Conservation (phyloP, 495 filamentous ascomycete genomes). For the Terfezia claveryi region DNA sequence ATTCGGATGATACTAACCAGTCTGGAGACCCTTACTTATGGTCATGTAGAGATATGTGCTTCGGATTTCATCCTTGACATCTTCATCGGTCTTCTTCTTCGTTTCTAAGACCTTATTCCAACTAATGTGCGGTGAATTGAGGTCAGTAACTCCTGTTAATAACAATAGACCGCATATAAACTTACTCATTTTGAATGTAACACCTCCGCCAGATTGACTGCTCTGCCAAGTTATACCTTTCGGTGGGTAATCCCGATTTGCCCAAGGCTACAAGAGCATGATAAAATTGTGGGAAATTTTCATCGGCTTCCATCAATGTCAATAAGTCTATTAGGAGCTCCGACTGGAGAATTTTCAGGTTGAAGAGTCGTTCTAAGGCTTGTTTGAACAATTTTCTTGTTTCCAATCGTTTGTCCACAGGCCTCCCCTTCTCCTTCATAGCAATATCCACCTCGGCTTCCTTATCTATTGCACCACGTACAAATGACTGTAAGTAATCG, state of each 20-base stretch:
- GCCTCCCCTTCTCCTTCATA: conserved; percentile 40
- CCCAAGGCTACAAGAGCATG: conserved; percentile 46
- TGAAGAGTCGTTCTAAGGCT: conserved; percentile 40
- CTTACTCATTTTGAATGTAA: conserved; percentile 59
- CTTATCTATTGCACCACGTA: conserved; percentile 47
- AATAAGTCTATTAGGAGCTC: conserved; percentile 59
- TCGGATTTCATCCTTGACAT: conserved; percentile 12
- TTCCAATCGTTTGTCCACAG: conserved; percentile 36
- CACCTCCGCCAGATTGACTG: conserved; percentile 70
- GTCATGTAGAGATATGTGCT: conserved; percentile 19
- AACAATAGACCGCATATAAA: conserved; percentile 1
- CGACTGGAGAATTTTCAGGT: conserved; percentile 41
- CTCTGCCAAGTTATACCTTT: conserved; percentile 33
- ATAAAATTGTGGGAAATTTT: conserved; percentile 36
- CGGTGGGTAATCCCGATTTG: conserved; percentile 27
- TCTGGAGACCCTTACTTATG: conserved; percentile 12
- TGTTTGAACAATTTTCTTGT: conserved; percentile 41
- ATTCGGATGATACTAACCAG: conserved; percentile 3
- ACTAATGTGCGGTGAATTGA: neutral
- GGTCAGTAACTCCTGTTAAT: neutral
- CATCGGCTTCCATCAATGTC: conserved; percentile 40
- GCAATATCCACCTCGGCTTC: conserved; percentile 53
- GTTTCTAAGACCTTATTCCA: conserved; percentile 19
- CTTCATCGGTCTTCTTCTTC: conserved; percentile 13
- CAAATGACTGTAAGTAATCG: conserved; percentile 28